Percentiles rank a stretch among this genome's conserved stretches.
Evolutionary conservation across 2,329 filamentous ascomycete genomes (phyloP).

Genomic region (Talaromyces sp.): DNA sequence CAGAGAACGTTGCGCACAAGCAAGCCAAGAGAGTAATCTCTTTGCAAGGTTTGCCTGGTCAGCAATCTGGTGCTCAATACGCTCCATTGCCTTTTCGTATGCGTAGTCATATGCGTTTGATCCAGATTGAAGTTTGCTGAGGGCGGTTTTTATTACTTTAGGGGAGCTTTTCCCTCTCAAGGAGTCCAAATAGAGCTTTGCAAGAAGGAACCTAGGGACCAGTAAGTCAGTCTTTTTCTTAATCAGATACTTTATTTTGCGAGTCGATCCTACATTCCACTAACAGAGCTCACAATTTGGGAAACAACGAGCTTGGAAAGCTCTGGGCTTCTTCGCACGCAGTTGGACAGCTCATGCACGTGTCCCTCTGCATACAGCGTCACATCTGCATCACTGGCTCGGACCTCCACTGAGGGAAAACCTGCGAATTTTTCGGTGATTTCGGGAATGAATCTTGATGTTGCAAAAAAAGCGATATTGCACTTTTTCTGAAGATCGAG

Average conservation of each 20-base stretch:
- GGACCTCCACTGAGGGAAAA: background rate
- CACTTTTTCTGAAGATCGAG: constrained; percentile 14
- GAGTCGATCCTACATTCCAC: constrained; percentile 15
- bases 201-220: constrained; percentile 11
- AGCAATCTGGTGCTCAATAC: constrained; percentile 13
- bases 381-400: constrained; percentile 1
- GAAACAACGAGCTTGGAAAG: constrained; percentile 15
- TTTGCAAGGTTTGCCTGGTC: background rate
- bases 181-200: constrained; percentile 8
- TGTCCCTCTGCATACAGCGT: background rate
- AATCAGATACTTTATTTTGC: too few relatives aligned
- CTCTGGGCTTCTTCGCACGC: constrained; percentile 7
- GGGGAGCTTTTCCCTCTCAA: constrained; percentile 2
- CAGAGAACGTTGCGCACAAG: constrained; percentile 6
- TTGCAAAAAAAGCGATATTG: constrained; percentile 19
- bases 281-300: constrained; percentile 5
- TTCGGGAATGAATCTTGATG: constrained; percentile 22
- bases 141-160: constrained; percentile 15
- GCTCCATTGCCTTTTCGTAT: constrained; percentile 19
- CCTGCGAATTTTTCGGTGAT: constrained; percentile 14
- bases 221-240: background rate
- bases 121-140: constrained; percentile 13
- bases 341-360: constrained; percentile 9
- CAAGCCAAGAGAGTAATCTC: constrained; percentile 10
- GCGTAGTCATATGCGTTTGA: constrained; percentile 9